A percentile compares a stretch with the other conserved stretches of the same genome.
phyloP scores from a whole-genome alignment of 345 rosid species.

The Erysimum cheiranthoides region DNA sequence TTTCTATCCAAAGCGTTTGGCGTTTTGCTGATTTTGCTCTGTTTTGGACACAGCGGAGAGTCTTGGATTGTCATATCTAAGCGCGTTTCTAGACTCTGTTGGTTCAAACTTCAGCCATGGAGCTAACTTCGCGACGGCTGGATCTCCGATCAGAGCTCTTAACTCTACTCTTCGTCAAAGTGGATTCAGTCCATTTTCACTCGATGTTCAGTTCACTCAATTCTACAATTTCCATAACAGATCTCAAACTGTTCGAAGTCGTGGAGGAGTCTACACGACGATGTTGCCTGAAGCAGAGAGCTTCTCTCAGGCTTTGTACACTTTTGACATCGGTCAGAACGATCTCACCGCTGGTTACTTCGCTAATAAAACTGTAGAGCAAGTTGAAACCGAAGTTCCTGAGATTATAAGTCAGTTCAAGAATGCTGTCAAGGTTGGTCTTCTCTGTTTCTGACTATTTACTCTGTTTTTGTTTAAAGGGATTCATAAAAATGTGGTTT shows the following conservation, averaged over 20 bases:
- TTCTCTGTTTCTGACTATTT: neutral
- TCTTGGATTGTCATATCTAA: conserved; percentile 65
- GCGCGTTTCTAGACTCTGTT: conserved; percentile 77
- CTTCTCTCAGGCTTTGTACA: conserved; percentile 62
- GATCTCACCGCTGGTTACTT: conserved; percentile 70
- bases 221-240: conserved; percentile 61
- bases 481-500: neutral
- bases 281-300: conserved; percentile 54
- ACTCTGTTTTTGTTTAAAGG: conserved; percentile 3
- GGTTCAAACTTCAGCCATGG: conserved; percentile 86
- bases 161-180: conserved; percentile 70
- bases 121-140: conserved; percentile 93
- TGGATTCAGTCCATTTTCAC: conserved; percentile 86
- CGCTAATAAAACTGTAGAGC: conserved; percentile 50
- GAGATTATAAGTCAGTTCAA: conserved; percentile 56
- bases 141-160: conserved; percentile 81
- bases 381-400: conserved; percentile 57
- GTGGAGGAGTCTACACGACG: conserved; percentile 51
- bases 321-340: conserved; percentile 80
- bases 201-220: conserved; percentile 68
- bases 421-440: conserved; percentile 46
- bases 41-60: conserved; percentile 54
- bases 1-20: neutral
- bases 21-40: conserved; percentile 3
- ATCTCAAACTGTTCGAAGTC: conserved; percentile 61